These are phyloP conservation scores for Chaetomiaceae sp. DNA, from an alignment of 2,329 filamentous ascomycete species.

Conservation along the genomic window DNA sequence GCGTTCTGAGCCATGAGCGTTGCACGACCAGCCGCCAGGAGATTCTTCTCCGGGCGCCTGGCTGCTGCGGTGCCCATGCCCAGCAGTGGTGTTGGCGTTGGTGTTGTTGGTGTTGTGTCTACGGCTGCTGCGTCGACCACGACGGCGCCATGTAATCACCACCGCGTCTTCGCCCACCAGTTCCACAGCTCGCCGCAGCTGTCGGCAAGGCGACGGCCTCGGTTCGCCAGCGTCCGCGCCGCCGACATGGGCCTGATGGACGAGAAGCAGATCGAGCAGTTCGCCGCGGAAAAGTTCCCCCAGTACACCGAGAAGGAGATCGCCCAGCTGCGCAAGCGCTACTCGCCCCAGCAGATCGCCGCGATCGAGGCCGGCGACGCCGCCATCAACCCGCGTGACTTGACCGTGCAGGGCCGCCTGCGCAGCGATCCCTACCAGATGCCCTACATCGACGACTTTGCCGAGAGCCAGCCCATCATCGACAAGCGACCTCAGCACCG, in stretches of 20 bases:
- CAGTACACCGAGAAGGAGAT: slow-evolving; percentile 63
- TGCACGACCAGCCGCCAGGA: slow-evolving; percentile 46
- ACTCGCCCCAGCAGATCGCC: slow-evolving; percentile 73
- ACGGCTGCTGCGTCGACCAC: slow-evolving; percentile 20
- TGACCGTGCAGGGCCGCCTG: slow-evolving; percentile 65
- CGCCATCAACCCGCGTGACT: slow-evolving; percentile 66
- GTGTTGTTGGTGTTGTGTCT: slow-evolving; percentile 9
- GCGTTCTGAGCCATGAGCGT: slow-evolving; percentile 42
- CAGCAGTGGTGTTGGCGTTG: slow-evolving; percentile 17
- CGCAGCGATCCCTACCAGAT: slow-evolving; percentile 67
- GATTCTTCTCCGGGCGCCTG: slow-evolving; percentile 47
- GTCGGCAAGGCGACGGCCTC: slow-evolving; percentile 39
- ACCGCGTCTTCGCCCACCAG: slow-evolving; percentile 29
- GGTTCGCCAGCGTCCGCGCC: slow-evolving; percentile 49
- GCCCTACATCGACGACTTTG: slow-evolving; percentile 77
- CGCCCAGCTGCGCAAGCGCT: slow-evolving; percentile 55
- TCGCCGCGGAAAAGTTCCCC: slow-evolving; percentile 46
- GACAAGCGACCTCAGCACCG: slow-evolving; percentile 57
- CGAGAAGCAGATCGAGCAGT: slow-evolving; percentile 39
- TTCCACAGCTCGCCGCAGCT: slow-evolving; percentile 49
- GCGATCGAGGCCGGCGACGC: slow-evolving; percentile 77
- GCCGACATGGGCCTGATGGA: slow-evolving; percentile 45
- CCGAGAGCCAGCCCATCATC: slow-evolving; percentile 66
- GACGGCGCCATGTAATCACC: slow-evolving; percentile 24
- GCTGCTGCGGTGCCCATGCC: slow-evolving; percentile 31